Evolutionary conservation across 1,139 yeast genomes (phyloP).

Genomic region (Petasospora fabianii): DNA sequence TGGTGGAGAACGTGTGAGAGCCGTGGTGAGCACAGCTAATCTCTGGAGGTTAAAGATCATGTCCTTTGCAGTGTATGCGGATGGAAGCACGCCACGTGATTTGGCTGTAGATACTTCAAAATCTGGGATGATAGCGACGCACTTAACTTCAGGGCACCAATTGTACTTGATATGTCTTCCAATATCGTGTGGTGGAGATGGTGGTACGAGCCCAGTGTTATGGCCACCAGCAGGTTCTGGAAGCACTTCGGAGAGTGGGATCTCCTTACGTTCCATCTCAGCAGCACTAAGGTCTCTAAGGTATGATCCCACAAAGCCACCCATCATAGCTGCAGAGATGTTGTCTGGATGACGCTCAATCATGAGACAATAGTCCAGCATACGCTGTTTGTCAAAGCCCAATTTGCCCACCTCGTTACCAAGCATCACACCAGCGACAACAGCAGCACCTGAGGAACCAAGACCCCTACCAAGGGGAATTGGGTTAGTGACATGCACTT

Average conservation of each 20-base stretch:
- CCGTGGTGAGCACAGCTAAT: constrained; percentile 71
- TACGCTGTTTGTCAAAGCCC: constrained; percentile 68
- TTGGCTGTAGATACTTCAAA: constrained; percentile 93
- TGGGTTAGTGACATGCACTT: constrained; percentile 76
- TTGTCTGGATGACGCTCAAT: constrained; percentile 98
- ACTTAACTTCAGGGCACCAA: constrained; percentile 79
- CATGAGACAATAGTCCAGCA: constrained; percentile 93
- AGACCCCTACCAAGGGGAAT: constrained; percentile 95
- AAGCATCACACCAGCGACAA: constrained; percentile 92
- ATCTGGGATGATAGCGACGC: constrained; percentile 87
- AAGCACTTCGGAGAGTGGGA: constrained; percentile 79
- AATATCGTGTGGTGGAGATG: constrained; percentile 78
- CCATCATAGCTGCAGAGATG: constrained; percentile 98
- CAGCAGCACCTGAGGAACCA: constrained; percentile 99
- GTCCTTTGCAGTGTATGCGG: constrained; percentile 73
- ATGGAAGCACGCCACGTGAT: constrained; percentile 85
- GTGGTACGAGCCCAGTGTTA: constrained; percentile 64
- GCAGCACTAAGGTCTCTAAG: constrained; percentile 71
- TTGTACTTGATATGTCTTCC: constrained; percentile 87
- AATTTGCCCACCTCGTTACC: constrained; percentile 82
- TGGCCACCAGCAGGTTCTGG: constrained; percentile 73
- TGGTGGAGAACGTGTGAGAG: constrained; percentile 80
- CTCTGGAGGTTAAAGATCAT: constrained; percentile 85
- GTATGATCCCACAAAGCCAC: constrained; percentile 96
- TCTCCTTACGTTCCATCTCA: constrained; percentile 70